A percentile compares a stretch with the other conserved stretches of the same genome.
Evolutionary conservation across 495 filamentous ascomycete species (phyloP).

Genomic region (Viridothelium virens): DNA sequence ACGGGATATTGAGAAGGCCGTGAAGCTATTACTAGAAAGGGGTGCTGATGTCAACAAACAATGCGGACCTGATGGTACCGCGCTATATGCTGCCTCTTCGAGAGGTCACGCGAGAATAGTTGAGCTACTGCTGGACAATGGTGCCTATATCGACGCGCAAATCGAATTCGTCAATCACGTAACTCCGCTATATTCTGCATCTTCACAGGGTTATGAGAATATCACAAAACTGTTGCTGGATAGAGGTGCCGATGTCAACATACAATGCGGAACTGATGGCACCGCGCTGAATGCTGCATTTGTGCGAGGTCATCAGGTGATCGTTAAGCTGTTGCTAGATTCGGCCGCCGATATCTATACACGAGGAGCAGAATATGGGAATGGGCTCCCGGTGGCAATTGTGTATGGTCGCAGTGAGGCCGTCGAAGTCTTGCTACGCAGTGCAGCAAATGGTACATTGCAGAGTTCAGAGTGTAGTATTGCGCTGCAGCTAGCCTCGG

Average conservation of each 20-base stretch:
- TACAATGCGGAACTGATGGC: constrained; percentile 11
- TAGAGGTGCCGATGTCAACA: constrained; percentile 19
- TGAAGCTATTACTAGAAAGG: constrained; percentile 19
- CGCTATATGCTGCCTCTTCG: constrained; percentile 19
- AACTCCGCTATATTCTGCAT: constrained; percentile 20
- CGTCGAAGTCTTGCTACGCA: too few relatives aligned
- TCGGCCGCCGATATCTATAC: too few relatives aligned
- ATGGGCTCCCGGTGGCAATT: too few relatives aligned
- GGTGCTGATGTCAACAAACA: constrained; percentile 22
- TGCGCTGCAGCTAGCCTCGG: too few relatives aligned
- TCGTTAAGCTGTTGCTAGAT: constrained; percentile 14
- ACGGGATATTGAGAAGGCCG: too few relatives aligned
- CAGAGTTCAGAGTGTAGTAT: too few relatives aligned
- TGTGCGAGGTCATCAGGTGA: constrained; percentile 7
- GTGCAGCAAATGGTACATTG: too few relatives aligned
- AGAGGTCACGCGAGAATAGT: constrained; percentile 15
- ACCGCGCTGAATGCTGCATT: constrained; percentile 18
- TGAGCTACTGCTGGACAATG: constrained; percentile 14
- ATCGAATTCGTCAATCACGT: not conserved
- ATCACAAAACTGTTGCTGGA: constrained; percentile 15
- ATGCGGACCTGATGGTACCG: constrained; percentile 17
- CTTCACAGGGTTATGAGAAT: constrained; percentile 12
- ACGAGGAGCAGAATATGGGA: too few relatives aligned
- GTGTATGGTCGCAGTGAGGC: too few relatives aligned
- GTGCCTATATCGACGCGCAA: constrained; percentile 17